Conservation (phyloP, 345 rosid genomes). For the Syzygium oleosum region DNA sequence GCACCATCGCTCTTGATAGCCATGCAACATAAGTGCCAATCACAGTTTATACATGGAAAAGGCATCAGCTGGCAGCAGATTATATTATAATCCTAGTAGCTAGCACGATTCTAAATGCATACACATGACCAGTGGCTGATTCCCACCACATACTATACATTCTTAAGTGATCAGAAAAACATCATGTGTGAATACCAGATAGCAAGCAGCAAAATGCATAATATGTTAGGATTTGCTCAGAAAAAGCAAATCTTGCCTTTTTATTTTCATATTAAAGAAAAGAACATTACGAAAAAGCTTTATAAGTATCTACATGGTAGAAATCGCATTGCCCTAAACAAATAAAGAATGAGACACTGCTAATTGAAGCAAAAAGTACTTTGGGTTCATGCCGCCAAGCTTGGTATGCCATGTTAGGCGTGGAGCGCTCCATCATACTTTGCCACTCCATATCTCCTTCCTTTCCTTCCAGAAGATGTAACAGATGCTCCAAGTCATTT, state of each 20-base stretch:
- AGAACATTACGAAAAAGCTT: neutral
- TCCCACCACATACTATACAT: neutral
- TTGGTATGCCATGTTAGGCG: conserved; percentile 73
- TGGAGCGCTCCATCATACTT: conserved; percentile 69
- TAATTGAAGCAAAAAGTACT: conserved; percentile 24
- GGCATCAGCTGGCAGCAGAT: neutral
- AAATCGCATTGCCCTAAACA: neutral
- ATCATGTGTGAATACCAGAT: neutral
- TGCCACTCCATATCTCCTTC: conserved; percentile 81
- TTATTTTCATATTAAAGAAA: neutral
- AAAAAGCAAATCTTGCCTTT: neutral
- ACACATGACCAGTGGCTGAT: neutral
- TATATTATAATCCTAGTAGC: neutral
- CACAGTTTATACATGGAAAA: neutral
- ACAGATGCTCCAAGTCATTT: conserved; percentile 68
- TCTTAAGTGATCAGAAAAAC: neutral
- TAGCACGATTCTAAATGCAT: neutral
- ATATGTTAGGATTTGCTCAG: neutral
- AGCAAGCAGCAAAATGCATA: neutral
- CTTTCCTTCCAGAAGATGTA: conserved; percentile 57
- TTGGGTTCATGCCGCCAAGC: conserved; percentile 93
- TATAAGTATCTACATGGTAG: neutral
- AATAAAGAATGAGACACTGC: neutral
- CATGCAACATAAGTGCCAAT: neutral
- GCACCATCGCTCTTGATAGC: neutral